phyloP scores from a whole-genome alignment of 2,329 filamentous ascomycete species.

The Ophiostoma australiae region DNA sequence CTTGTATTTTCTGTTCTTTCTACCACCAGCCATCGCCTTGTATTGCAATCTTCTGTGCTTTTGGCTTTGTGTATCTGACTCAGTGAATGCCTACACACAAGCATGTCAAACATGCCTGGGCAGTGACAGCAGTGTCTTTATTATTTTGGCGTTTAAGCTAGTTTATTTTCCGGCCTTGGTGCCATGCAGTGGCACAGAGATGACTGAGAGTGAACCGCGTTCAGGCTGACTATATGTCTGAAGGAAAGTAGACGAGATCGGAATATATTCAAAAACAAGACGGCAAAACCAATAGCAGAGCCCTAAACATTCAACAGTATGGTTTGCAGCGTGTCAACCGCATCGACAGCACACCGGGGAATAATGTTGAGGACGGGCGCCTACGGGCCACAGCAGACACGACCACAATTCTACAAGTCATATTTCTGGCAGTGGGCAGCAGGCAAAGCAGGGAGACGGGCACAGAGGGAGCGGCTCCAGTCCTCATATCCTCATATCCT shows the following conservation, averaged over 20 bases:
- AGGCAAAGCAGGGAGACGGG: neutral
- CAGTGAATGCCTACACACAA: slow-evolving; percentile 9
- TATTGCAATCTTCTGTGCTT: neutral
- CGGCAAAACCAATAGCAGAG: neutral
- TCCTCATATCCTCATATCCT: neutral
- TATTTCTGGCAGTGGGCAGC: neutral
- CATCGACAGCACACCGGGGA: neutral
- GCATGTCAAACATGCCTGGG: neutral
- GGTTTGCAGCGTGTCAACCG: neutral
- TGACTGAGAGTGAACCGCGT: neutral
- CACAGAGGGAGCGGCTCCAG: neutral
- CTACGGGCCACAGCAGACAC: slow-evolving; percentile 18
- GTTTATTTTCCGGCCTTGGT: slow-evolving; percentile 20
- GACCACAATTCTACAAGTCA: slow-evolving; percentile 18
- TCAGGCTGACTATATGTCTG: neutral
- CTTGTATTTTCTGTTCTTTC: no score
- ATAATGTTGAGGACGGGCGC: neutral
- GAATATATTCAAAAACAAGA: neutral
- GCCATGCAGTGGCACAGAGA: slow-evolving; percentile 22
- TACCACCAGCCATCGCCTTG: neutral
- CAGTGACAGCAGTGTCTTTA: slow-evolving; percentile 6
- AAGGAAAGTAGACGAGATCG: neutral
- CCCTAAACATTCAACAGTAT: neutral
- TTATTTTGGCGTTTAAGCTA: slow-evolving; percentile 12
- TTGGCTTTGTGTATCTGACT: slow-evolving; percentile 15